These are phyloP conservation scores for Botrytis elliptica DNA, from an alignment of 2,329 filamentous ascomycete species.

Conservation along the genomic window DNA sequence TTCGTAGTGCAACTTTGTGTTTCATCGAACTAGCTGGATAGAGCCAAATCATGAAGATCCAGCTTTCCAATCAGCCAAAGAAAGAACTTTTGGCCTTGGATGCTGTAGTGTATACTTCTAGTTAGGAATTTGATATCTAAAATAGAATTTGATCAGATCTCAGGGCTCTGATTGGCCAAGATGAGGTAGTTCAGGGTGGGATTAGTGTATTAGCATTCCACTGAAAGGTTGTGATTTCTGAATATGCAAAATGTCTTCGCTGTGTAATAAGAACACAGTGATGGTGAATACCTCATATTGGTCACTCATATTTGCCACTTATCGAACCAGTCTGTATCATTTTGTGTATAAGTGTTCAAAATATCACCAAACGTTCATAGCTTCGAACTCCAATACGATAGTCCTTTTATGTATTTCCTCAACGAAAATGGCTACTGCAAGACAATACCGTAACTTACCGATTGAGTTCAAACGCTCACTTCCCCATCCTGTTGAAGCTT, in stretches of 20 bases:
- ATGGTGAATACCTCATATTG: no score
- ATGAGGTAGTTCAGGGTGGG: neutral
- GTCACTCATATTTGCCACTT: neutral
- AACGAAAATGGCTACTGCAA: neutral
- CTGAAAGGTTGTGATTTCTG: rapidly evolving
- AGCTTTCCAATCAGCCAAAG: no score
- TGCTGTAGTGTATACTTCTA: no score
- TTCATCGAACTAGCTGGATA: no score
- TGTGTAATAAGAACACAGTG: neutral
- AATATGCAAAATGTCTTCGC: neutral
- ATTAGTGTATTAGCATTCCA: neutral
- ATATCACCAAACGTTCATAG: neutral
- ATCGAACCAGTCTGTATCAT: neutral
- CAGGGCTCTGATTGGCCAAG: neutral
- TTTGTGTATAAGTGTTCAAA: neutral
- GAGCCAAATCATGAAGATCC: no score
- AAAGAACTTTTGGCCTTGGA: no score
- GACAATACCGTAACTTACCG: neutral
- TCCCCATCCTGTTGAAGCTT: neutral
- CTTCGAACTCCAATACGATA: neutral
- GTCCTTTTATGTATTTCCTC: neutral
- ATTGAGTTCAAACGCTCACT: neutral
- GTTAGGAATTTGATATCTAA: no score
- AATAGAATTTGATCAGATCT: no score
- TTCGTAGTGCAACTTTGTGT: no score